These are phyloP conservation scores for Yarrowia sp. DNA, from an alignment of 805 yeast genomes.

Conservation along the genomic window DNA sequence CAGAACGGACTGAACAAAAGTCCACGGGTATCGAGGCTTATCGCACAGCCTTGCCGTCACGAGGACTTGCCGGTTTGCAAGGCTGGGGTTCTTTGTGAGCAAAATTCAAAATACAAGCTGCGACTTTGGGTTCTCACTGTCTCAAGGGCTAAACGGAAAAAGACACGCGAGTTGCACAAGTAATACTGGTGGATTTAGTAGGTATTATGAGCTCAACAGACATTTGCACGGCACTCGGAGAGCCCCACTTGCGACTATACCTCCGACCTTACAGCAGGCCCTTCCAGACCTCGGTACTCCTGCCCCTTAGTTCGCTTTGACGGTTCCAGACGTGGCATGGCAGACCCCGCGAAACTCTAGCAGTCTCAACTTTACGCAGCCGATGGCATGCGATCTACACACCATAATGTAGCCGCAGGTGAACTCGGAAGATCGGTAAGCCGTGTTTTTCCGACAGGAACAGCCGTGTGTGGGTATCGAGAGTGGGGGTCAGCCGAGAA, in stretches of 20 bases:
- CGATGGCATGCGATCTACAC: slow-evolving; percentile 6
- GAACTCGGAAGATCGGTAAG: background rate
- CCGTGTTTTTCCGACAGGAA: slow-evolving; percentile 13
- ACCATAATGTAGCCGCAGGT: slow-evolving; percentile 9
- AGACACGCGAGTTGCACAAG: background rate
- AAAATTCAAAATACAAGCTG: background rate
- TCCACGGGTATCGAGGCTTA: background rate
- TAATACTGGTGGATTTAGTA: no score
- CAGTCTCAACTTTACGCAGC: slow-evolving; percentile 14
- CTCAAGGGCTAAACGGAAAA: background rate
- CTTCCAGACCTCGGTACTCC: slow-evolving; percentile 4
- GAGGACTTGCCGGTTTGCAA: background rate
- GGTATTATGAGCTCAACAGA: background rate
- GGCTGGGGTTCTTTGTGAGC: slow-evolving; percentile 3
- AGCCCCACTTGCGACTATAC: background rate
- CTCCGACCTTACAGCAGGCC: background rate
- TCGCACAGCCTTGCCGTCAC: background rate
- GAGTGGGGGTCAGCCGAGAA: no score
- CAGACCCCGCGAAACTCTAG: background rate
- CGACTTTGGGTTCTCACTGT: background rate
- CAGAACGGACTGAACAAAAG: background rate
- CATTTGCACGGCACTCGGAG: background rate
- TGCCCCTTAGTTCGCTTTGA: slow-evolving; percentile 6
- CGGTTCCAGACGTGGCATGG: background rate
- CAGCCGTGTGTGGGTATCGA: background rate